Evolutionary conservation across 1,139 yeast genomes (phyloP).

Genomic region (Candida smagusa): DNA sequence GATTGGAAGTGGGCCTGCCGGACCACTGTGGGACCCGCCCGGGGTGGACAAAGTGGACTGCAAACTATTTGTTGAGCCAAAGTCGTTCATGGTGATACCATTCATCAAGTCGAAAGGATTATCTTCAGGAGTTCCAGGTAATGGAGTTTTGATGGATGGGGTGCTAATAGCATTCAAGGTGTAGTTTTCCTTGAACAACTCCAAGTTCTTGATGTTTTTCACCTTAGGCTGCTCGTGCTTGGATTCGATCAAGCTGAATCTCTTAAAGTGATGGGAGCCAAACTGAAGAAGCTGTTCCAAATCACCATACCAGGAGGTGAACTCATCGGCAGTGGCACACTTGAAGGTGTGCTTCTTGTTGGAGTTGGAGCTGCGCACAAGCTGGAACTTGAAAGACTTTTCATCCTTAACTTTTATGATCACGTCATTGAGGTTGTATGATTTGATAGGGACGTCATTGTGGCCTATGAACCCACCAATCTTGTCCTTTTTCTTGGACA

Average conservation of each 20-base stretch:
- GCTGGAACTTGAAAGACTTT: conserved; percentile 32
- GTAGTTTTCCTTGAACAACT: conserved; percentile 8
- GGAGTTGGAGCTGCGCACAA: conserved; percentile 26
- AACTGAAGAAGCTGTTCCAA: conserved; percentile 37
- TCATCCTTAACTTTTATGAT: conserved; percentile 33
- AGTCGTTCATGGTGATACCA: conserved; percentile 8
- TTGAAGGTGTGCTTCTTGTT: conserved; percentile 38
- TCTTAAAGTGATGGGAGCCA: conserved; percentile 30
- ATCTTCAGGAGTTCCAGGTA: conserved; percentile 12
- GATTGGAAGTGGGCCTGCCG: not conserved
- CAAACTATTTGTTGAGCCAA: conserved; percentile 3
- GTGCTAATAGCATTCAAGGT: conserved; percentile 32
- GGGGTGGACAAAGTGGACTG: conserved; percentile 10
- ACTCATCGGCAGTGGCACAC: conserved; percentile 32
- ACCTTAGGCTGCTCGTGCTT: conserved; percentile 22
- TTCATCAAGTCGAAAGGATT: conserved; percentile 40
- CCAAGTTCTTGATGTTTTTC: conserved; percentile 10
- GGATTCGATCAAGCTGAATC: conserved; percentile 34
- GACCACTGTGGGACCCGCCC: conserved; percentile 14
- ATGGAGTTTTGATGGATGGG: conserved; percentile 37
- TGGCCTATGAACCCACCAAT: conserved; percentile 43
- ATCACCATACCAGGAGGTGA: conserved; percentile 36
- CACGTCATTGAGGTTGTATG: conserved; percentile 44
- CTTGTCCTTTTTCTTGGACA: conserved; percentile 23
- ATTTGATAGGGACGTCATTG: conserved; percentile 39